Evolutionary conservation across 345 rosid species (phyloP).

Genomic region (Rhodomyrtus tomentosa): DNA sequence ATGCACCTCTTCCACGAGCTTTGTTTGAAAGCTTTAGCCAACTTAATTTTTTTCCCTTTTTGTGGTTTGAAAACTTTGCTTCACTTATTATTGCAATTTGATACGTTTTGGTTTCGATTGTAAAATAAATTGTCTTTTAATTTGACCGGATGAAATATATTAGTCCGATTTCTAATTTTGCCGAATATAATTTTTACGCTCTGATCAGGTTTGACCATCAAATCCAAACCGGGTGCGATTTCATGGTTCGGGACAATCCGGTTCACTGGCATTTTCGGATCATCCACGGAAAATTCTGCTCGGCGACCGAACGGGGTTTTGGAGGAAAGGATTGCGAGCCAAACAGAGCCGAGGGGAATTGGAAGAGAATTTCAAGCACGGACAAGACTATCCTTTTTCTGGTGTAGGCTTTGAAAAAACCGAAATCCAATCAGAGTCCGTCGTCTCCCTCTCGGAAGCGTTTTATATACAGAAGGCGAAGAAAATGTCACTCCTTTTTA

Average conservation of each 20-base stretch:
- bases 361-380: neutral
- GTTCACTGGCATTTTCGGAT: neutral
- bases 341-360: too few relatives aligned
- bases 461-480: neutral
- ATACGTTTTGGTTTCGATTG: fast-evolving
- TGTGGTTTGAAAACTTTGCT: neutral
- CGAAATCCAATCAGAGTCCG: neutral
- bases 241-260: neutral
- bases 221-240: too few relatives aligned
- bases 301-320: fast-evolving
- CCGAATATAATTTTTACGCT: neutral
- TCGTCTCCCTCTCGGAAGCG: neutral
- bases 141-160: too few relatives aligned
- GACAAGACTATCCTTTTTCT: neutral
- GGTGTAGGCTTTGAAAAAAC: neutral
- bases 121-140: neutral
- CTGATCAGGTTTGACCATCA: neutral
- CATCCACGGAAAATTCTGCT: neutral
- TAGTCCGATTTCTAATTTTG: neutral
- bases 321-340: too few relatives aligned
- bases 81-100: neutral
- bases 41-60: neutral
- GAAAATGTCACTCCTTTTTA: neutral
- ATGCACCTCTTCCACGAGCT: too few relatives aligned
- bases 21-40: neutral